Base-by-base conservation (phyloP, 176 grass and related monocot species). In the Carex littledalei region DNA sequence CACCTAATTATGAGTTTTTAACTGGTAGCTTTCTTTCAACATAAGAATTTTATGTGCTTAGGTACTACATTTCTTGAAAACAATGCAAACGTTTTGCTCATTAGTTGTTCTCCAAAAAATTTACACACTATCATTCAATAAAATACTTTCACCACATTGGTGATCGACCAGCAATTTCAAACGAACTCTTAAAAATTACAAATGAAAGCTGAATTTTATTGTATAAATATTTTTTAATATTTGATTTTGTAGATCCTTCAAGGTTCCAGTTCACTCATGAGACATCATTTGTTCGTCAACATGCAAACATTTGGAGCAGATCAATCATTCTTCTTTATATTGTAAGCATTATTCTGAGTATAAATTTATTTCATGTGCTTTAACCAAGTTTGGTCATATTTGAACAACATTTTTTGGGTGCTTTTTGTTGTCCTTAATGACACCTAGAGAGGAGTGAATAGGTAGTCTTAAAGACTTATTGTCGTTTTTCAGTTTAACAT, bases 261-360 rank as follows among this genome's bases (percentile, higher is more conserved):
- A 88, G 95, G 22, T 94, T 93, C 79, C 87, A 88, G 0, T 93
- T 98, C 63, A 93, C 93, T 6, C 86, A 94, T 26, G 89, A 98
- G 22, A 94, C 89, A 18, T 92, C 95, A 6, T 94, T 94, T 81
- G 95, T 98, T 75, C 88, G 75, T 50, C 93, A 84, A 15, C 92
- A 94, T 26, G 6, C 90, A 14, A 91, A 86, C 37, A 62, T 86
- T 58, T 92, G 89, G 24, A 89, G 79, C 87, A 88, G 62, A 68
- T 21, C 63, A 6, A 8, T 55, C 29, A 21, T 81, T 86, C 53
- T 71, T 37, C 85, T 86, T 71, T 86, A 86, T 21, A 60, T 81
- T 11, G 85, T 82, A 90, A 90, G 70, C 39, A 60, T 43, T 87
- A 49, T 53, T 61, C 13, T 63, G 6, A 55, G 13, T 16, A 55